A percentile compares a stretch with the other conserved stretches of the same genome.
These are phyloP conservation scores for Euphorbia pulcherrima DNA, from an alignment of 345 rosid species.

Conservation along the genomic window DNA sequence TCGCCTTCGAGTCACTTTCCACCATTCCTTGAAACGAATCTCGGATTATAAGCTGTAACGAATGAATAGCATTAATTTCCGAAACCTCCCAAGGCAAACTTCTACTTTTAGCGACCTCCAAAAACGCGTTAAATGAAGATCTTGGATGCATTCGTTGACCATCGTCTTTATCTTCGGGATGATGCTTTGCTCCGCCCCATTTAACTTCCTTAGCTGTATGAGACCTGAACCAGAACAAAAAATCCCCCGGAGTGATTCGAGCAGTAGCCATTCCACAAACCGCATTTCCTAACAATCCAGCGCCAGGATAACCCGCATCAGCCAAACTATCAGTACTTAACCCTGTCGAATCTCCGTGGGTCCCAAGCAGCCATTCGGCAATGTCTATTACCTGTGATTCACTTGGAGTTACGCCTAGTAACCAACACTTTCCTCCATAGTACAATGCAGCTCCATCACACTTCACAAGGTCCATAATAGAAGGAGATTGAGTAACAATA, in stretches of 20 bases:
- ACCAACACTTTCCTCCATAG: conserved; percentile 57
- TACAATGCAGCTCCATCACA: conserved; percentile 87
- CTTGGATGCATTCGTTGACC: conserved; percentile 72
- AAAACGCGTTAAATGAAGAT: conserved; percentile 74
- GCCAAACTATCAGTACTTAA: conserved; percentile 72
- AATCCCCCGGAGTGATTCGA: conserved; percentile 58
- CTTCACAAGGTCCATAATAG: conserved; percentile 77
- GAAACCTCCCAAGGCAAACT: conserved; percentile 80
- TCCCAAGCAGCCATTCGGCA: conserved; percentile 54
- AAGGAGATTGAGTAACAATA: conserved; percentile 80
- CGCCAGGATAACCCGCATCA: conserved; percentile 65
- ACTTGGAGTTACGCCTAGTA: conserved; percentile 71
- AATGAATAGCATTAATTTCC: conserved; percentile 78
- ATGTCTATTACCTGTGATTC: conserved; percentile 66
- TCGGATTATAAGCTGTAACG: conserved; percentile 71
- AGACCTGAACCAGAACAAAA: conserved; percentile 89
- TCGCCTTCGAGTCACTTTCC: conserved; percentile 36
- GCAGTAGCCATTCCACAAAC: conserved; percentile 89
- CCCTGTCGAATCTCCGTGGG: conserved; percentile 68
- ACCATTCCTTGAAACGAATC: conserved; percentile 48
- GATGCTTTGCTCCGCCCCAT: conserved; percentile 94
- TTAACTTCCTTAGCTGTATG: conserved; percentile 66
- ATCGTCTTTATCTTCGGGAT: conserved; percentile 57
- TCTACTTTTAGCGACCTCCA: conserved; percentile 68
- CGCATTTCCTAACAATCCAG: conserved; percentile 59